phyloP scores from a whole-genome alignment of 192 early-diverging fungal genomes.

The Phycomyces blakesleeanus region DNA sequence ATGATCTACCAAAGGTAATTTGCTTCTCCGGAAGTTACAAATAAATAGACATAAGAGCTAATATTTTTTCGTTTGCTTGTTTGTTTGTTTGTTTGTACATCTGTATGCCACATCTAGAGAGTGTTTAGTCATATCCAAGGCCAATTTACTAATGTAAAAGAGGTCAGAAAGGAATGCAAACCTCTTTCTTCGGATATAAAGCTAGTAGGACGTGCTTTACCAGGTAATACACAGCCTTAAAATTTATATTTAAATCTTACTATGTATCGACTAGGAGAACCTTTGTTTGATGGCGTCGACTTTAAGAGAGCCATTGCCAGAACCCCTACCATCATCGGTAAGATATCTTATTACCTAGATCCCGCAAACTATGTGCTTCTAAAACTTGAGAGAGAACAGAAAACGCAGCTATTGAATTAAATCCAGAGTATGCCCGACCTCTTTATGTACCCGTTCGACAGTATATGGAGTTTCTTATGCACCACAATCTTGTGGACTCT shows the following conservation, averaged over 20 bases:
- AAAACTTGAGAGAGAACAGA: slow-evolving; percentile 41
- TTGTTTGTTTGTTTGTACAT: background rate
- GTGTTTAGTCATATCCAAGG: slow-evolving; percentile 43
- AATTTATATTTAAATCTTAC: background rate
- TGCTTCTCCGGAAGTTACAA: background rate
- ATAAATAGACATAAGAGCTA: background rate
- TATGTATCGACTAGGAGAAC: slow-evolving; percentile 10
- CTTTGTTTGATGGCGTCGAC: slow-evolving; percentile 41
- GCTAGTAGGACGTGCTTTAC: slow-evolving; percentile 51
- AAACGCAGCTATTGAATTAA: slow-evolving; percentile 39
- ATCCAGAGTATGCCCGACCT: slow-evolving; percentile 37
- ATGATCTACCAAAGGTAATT: slow-evolving; percentile 47
- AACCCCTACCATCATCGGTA: slow-evolving; percentile 53
- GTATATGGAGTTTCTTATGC: slow-evolving; percentile 51
- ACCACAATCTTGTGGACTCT: slow-evolving; percentile 40
- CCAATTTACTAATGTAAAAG: slow-evolving; percentile 37
- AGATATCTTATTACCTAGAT: background rate
- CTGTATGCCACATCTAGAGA: slow-evolving; percentile 21
- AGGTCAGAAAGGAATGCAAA: slow-evolving; percentile 34
- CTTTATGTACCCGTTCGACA: slow-evolving; percentile 47
- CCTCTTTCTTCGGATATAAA: slow-evolving; percentile 43
- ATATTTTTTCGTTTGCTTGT: slow-evolving; percentile 1
- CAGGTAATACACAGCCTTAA: slow-evolving; percentile 22
- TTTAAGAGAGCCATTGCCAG: slow-evolving; percentile 54
- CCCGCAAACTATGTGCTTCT: too few relatives aligned